phyloP scores from a whole-genome alignment of 2,329 filamentous ascomycete genomes.

The Lasiodiplodia sp. region DNA sequence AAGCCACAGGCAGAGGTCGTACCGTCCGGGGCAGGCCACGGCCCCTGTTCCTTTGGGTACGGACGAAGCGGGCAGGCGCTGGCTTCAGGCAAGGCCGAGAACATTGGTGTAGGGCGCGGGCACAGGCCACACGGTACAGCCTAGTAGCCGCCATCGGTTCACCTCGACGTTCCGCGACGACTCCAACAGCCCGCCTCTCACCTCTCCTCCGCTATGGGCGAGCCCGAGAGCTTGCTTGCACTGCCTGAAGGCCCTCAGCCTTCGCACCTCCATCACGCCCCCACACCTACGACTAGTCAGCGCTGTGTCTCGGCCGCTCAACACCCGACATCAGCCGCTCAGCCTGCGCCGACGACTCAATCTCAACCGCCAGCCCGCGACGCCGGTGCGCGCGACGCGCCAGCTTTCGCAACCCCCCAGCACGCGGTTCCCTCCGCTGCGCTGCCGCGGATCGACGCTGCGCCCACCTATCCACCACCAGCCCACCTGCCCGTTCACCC shows the following conservation, averaged over 20 bases:
- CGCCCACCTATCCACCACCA: conserved; percentile 24
- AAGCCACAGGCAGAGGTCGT: background rate
- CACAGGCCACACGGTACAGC: background rate
- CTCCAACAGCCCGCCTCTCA: conserved; percentile 17
- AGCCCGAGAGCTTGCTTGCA: conserved; percentile 29
- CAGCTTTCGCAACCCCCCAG: conserved; percentile 6
- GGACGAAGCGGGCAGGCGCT: background rate
- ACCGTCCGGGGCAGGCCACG: background rate
- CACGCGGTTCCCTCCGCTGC: conserved; percentile 22
- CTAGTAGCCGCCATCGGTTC: conserved; percentile 12
- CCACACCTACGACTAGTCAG: background rate
- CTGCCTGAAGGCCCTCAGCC: conserved; percentile 14
- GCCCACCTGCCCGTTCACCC: conserved; percentile 35
- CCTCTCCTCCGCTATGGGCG: conserved; percentile 24
- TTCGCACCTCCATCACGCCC: background rate
- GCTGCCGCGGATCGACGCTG: conserved; percentile 18
- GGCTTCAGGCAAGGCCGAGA: background rate
- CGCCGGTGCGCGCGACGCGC: background rate
- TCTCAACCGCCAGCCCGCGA: conserved; percentile 5
- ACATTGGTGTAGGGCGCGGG: background rate
- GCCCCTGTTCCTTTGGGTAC: background rate
- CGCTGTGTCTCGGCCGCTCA: conserved; percentile 17
- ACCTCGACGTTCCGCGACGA: conserved; percentile 23
- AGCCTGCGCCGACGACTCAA: conserved; percentile 4
- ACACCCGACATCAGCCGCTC: conserved; percentile 26